A percentile compares a stretch with the other conserved stretches of the same genome.
These are phyloP conservation scores for Isoetes taiwanensis DNA, from an alignment of 75 land plant species.

Conservation along the genomic window DNA sequence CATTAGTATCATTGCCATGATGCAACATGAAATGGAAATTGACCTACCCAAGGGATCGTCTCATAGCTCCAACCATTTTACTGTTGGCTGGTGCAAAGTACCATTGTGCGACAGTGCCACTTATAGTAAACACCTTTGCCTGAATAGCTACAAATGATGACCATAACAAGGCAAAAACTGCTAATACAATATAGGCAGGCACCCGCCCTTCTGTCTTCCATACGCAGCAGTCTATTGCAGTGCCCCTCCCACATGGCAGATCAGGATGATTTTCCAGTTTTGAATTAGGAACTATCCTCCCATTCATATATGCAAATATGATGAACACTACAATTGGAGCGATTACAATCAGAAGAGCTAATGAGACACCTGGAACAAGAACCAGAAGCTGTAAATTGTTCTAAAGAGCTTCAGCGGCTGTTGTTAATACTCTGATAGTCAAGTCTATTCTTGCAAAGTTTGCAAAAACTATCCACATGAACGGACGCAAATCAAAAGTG, in stretches of 20 bases:
- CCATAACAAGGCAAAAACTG: constrained; percentile 73
- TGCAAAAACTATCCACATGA: constrained; percentile 62
- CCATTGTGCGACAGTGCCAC: constrained; percentile 90
- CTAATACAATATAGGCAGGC: constrained; percentile 58
- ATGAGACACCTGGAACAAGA: constrained; percentile 40
- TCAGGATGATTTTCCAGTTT: constrained; percentile 8
- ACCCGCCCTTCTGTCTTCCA: constrained; percentile 88
- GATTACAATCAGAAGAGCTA: constrained; percentile 38
- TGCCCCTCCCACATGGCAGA: constrained; percentile 18
- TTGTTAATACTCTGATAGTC: constrained; percentile 46
- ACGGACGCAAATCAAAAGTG: constrained; percentile 50
- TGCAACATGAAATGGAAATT: not conserved
- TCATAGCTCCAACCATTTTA: constrained; percentile 28
- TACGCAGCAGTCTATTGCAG: constrained; percentile 45
- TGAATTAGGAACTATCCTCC: constrained; percentile 40
- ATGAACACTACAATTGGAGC: constrained; percentile 63
- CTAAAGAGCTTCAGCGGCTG: constrained; percentile 50
- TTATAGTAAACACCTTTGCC: constrained; percentile 68
- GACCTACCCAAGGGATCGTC: constrained; percentile 59
- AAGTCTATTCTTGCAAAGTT: constrained; percentile 79
- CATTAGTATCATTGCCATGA: too few species aligned
- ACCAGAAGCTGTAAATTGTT: constrained; percentile 47
- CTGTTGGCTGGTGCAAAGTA: constrained; percentile 52
- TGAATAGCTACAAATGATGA: constrained; percentile 45
- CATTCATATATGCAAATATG: constrained; percentile 59